These are phyloP conservation scores for Fusarium mexicanum DNA, from an alignment of 2,329 filamentous ascomycete genomes.

Conservation along the genomic window DNA sequence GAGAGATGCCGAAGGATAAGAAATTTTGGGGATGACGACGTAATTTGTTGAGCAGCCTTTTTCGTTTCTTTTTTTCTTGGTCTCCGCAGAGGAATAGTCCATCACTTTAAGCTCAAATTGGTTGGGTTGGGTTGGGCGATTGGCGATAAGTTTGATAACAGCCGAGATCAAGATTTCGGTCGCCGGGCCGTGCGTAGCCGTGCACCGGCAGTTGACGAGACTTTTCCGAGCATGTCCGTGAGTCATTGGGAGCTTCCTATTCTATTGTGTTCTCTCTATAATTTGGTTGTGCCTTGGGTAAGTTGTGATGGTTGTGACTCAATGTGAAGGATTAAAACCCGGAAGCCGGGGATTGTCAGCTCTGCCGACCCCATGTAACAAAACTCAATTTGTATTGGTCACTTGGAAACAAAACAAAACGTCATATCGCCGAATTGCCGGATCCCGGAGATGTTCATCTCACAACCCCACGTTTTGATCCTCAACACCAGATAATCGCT, in stretches of 20 bases:
- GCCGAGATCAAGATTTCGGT: slow-evolving; percentile 7
- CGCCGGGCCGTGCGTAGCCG: slow-evolving; percentile 29
- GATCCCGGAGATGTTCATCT: slow-evolving; percentile 1
- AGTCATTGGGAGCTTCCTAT: neutral
- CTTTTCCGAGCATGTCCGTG: slow-evolving; percentile 16
- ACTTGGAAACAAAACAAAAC: neutral
- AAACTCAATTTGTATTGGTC: slow-evolving; percentile 3
- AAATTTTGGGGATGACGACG: slow-evolving; percentile 3
- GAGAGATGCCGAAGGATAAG: slow-evolving; percentile 25
- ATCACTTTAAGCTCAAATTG: slow-evolving; percentile 23
- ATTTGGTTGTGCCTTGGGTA: neutral
- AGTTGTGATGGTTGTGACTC: neutral
- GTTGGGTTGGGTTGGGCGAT: slow-evolving; percentile 16
- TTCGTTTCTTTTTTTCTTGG: neutral
- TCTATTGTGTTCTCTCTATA: neutral
- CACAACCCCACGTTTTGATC: neutral
- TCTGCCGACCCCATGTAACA: neutral
- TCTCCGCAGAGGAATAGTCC: neutral
- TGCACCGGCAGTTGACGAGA: slow-evolving; percentile 25
- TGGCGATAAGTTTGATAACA: slow-evolving; percentile 17
- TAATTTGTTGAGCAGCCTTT: slow-evolving; percentile 28
- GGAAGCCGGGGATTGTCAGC: slow-evolving; percentile 11
- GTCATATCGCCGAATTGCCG: slow-evolving; percentile 14
- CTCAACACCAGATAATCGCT: neutral
- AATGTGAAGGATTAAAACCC: neutral